Evolutionary conservation across 306 rosid genomes (phyloP).

Genomic region (Fagus crenata): DNA sequence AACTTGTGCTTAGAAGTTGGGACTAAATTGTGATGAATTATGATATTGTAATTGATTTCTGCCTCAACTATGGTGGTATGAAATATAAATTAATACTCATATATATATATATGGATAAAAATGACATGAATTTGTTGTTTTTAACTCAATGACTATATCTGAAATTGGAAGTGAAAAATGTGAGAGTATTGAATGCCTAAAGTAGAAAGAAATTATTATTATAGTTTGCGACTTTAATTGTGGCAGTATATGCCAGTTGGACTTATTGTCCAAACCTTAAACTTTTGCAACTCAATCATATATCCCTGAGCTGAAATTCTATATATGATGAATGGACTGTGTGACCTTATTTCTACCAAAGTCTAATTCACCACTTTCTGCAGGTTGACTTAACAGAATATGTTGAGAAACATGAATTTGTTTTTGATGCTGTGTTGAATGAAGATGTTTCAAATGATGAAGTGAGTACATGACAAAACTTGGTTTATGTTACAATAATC

Average conservation of each 20-base stretch:
- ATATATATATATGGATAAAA: neutral
- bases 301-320: neutral
- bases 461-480: constrained; percentile 44
- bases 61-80: neutral
- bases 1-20: constrained; percentile 3
- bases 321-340: neutral
- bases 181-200: neutral
- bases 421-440: constrained; percentile 72
- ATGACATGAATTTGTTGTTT: neutral
- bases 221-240: neutral
- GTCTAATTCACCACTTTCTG: constrained; percentile 31
- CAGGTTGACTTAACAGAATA: constrained; percentile 86
- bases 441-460: constrained; percentile 77
- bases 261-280: neutral
- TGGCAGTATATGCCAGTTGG: neutral
- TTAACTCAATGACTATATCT: neutral
- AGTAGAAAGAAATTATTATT: neutral
- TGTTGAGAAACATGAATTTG: constrained; percentile 70
- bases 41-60: neutral
- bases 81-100: neutral
- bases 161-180: neutral
- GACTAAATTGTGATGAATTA: no score
- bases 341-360: neutral
- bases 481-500: constrained; percentile 20
- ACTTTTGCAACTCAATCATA: neutral